Evolutionary conservation across 495 filamentous ascomycete genomes (phyloP), one percentile per base, ranked within the genome.

Genomic region (Aspergillus sparsus): DNA sequence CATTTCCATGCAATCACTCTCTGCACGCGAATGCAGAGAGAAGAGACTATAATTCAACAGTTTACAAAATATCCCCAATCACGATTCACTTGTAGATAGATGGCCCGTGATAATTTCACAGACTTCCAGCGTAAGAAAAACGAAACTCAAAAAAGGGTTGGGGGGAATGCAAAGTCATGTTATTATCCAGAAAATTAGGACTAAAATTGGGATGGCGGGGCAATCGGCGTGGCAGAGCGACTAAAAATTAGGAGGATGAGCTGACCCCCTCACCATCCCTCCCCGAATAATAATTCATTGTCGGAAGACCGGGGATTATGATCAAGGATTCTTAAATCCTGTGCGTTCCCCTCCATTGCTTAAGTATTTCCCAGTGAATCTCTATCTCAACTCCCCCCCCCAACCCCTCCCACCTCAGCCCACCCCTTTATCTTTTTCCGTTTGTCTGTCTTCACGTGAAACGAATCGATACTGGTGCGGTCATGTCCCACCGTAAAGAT

Each of bases 401-500:
- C 31, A n/a, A n/a, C n/a, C n/a, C 15, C 6, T 32, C 34, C 44
- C 32, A 44, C 53, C 42, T 42, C 16, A 35, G 0, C 11, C 45
- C 51, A 31, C 3, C 21, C 21, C 21, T 42, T 47, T 31, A 18
- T 49, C 44, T 18, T 49, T 35, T 57, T 42, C 37, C 16, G 7
- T 8, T 35, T 41, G 21, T 45, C 46, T 33, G 21, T 33, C 35
- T 10, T 54, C 46, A 31, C 51, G 44, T 37, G 18, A 15, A 32
- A 47, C 8, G 8, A 32, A 58, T 27, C 21, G 21, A 27, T 31
- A 35, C 13, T 47, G 35, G 46, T 36, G 46, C 16, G 52, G 44
- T 45, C 37, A 82, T 82, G 79, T 78, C 79, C 33, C 60, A 74
- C 18, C 65, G 66, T 34, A 77, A 84, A 63, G 81, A 85, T 61